phyloP scores from a whole-genome alignment of 306 rosid species.

The Cucumis hystrix region DNA sequence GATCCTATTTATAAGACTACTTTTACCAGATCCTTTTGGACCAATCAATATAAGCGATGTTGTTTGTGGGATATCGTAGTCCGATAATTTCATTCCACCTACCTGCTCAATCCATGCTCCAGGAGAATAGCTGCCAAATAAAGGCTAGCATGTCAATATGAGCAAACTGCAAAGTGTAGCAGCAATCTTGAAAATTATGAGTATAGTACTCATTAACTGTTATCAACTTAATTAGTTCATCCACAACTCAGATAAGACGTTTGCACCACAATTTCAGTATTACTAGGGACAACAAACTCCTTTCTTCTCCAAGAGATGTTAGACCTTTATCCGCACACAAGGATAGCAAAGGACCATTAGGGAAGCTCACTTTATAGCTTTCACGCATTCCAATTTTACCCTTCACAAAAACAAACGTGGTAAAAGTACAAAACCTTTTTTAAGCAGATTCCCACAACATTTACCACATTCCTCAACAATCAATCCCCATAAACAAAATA shows the following conservation, averaged over 20 bases:
- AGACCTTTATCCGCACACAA: background rate
- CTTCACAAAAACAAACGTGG: background rate
- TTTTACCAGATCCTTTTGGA: constrained; percentile 78
- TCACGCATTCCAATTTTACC: background rate
- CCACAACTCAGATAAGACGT: background rate
- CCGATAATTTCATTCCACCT: constrained; percentile 28
- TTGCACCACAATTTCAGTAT: background rate
- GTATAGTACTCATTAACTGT: background rate
- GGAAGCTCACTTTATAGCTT: background rate
- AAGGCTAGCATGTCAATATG: background rate
- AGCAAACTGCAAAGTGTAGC: background rate
- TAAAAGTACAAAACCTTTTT: background rate
- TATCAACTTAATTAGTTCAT: background rate
- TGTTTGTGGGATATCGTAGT: constrained; percentile 66
- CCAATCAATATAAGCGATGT: constrained; percentile 63
- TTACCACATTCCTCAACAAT: background rate
- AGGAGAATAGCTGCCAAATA: constrained; percentile 52
- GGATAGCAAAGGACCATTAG: background rate
- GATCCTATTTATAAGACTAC: constrained; percentile 77
- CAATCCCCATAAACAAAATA: background rate
- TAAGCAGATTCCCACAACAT: background rate
- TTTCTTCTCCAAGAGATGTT: background rate
- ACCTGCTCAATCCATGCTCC: constrained; percentile 58
- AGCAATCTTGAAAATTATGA: background rate
- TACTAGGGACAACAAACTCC: background rate